These are phyloP conservation scores for Gossypium arboreum DNA, from an alignment of 345 rosid species.

Conservation along the genomic window DNA sequence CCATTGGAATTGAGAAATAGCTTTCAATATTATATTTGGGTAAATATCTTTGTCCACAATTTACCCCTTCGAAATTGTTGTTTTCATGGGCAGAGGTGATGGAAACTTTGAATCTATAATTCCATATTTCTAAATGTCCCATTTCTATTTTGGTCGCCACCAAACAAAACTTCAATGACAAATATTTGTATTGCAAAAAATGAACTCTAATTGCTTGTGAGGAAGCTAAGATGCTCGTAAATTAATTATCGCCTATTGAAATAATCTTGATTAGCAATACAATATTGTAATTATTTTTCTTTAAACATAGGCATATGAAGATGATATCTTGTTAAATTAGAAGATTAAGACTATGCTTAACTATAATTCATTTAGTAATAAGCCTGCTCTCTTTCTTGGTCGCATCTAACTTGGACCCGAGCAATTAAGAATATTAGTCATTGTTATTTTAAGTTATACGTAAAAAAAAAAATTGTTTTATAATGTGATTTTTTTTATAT, in stretches of 20 bases:
- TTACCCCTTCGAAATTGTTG: background rate
- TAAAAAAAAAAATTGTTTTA: background rate
- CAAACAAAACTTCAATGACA: background rate
- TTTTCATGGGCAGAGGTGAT: background rate
- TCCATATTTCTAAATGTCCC: background rate
- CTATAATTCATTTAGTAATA: background rate
- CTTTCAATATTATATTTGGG: background rate
- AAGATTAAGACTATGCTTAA: background rate
- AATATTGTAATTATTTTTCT: too few species aligned
- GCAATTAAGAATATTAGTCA: background rate
- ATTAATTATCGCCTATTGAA: too few species aligned
- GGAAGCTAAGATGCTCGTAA: too few species aligned
- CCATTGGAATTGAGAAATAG: conserved; percentile 1
- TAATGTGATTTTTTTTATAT: background rate
- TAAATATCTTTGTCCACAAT: conserved; percentile 1
- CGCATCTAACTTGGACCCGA: conserved; percentile 9
- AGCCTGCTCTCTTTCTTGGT: background rate
- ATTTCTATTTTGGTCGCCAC: background rate
- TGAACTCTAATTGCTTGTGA: background rate
- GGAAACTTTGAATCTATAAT: background rate
- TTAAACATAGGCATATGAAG: background rate
- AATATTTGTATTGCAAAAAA: background rate
- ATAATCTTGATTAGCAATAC: too few species aligned
- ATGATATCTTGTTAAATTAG: background rate
- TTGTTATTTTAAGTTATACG: background rate